Conservation (phyloP, 2,329 filamentous ascomycete genomes). For the Fusarium proliferatum region DNA sequence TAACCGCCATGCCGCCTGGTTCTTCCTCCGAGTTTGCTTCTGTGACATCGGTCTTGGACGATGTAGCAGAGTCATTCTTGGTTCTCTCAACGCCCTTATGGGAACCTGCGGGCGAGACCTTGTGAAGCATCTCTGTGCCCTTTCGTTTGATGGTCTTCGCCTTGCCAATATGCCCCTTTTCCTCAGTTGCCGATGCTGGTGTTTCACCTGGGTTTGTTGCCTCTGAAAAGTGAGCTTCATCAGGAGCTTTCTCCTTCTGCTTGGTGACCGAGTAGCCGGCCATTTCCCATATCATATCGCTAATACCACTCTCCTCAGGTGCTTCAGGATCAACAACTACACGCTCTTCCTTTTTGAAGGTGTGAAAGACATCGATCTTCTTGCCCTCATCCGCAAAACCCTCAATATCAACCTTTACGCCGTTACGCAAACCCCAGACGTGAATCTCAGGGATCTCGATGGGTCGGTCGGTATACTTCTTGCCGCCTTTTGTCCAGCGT, state of each 20-base stretch:
- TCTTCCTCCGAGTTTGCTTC: slow-evolving; percentile 54
- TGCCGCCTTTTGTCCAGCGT: slow-evolving; percentile 79
- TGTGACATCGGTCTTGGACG: slow-evolving; percentile 31
- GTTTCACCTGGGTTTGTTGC: slow-evolving; percentile 41
- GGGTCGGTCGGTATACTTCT: slow-evolving; percentile 83
- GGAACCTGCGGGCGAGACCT: slow-evolving; percentile 41
- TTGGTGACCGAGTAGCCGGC: slow-evolving; percentile 52
- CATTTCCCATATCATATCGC: slow-evolving; percentile 66
- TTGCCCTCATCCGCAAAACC: slow-evolving; percentile 91
- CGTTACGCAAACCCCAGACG: slow-evolving; percentile 86
- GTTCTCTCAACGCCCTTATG: slow-evolving; percentile 33
- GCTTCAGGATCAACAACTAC: slow-evolving; percentile 71
- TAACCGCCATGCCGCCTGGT: slow-evolving; percentile 75
- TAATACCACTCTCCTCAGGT: slow-evolving; percentile 60
- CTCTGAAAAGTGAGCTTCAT: slow-evolving; percentile 50
- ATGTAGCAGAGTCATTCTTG: slow-evolving; percentile 36
- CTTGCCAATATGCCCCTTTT: slow-evolving; percentile 23
- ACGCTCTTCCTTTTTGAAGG: slow-evolving; percentile 79
- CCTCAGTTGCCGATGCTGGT: slow-evolving; percentile 4
- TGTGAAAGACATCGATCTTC: slow-evolving; percentile 84
- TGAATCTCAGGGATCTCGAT: slow-evolving; percentile 91
- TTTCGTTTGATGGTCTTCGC: slow-evolving; percentile 44
- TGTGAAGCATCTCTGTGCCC: slow-evolving; percentile 50
- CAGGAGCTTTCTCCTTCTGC: slow-evolving; percentile 50
- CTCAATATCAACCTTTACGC: slow-evolving; percentile 87